A percentile compares a stretch with the other conserved stretches of the same genome.
These are phyloP conservation scores for Stephania cephalantha DNA, from an alignment of 164 flowering plant genomes.

Conservation along the genomic window DNA sequence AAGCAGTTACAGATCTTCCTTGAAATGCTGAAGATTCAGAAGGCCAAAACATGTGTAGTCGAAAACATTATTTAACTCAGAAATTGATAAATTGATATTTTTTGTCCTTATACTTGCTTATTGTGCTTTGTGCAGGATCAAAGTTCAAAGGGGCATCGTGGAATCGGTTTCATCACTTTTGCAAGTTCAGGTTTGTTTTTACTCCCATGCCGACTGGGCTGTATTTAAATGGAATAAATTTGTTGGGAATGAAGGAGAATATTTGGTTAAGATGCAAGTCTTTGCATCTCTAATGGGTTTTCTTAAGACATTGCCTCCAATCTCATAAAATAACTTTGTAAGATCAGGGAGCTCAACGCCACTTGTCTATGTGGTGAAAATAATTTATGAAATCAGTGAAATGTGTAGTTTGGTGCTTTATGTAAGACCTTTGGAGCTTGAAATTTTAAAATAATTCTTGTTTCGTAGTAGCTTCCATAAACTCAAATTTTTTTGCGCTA, in stretches of 20 bases:
- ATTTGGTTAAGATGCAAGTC: neutral
- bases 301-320: neutral
- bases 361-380: no score
- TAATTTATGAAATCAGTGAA: no score
- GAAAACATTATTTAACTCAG: neutral
- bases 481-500: no score
- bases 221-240: neutral
- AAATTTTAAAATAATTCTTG: no score
- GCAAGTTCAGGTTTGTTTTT: slow-evolving; percentile 55
- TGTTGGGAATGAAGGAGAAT: neutral
- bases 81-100: no score
- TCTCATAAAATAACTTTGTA: neutral
- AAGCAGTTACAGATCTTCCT: neutral
- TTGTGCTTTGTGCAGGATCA: slow-evolving; percentile 57
- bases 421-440: no score
- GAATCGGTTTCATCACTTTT: slow-evolving; percentile 94
- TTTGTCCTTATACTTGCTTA: no score
- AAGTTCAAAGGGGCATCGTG: slow-evolving; percentile 80
- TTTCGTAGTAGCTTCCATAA: no score
- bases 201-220: neutral
- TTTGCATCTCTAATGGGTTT: neutral
- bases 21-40: neutral
- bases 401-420: no score
- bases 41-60: neutral
- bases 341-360: neutral